Base-by-base conservation (phyloP, 768 basidiomycete species). In the Phallus indusiatus region DNA sequence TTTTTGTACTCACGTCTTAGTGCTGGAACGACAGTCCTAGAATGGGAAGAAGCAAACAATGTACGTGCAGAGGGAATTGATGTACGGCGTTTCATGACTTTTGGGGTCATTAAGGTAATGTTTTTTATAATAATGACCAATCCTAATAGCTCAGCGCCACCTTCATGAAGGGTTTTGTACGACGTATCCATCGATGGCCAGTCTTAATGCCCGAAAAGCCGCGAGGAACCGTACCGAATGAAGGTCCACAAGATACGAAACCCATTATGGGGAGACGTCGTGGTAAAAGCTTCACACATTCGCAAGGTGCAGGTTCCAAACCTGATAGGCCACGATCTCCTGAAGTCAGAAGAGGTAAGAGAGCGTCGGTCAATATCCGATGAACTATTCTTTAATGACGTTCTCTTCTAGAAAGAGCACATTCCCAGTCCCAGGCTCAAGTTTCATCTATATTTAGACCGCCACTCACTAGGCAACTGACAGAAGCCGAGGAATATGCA, bases 51-150 rank as follows among this genome's bases (percentile, higher is more conserved):
- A 64, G 75, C 76, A 47, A 77, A 92, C 65, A 75, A 84, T 20
- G 81, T 94, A 17, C 79, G 85, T 53, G 73, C 76, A 6, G 70
- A 85, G 20, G 91, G 90, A 1, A 86, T 98, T 55, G 96, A 99
- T 68, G 80, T 90, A 8, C 82, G 95, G 9, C 82, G 96, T n/a
- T 96, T 99, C 70, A 84, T 92, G 17, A 94, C 89, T 61, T 99
- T 98, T 67, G 96, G 96, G 5, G 90, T 98, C 21, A 95, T 99
- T 74, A 99, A 99, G 74, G 89, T 84, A 68, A 16, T 64, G n/a
- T 18, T n/a, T 42, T 49, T 5, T 11, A 47, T 48, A 14, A 52
- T 33, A 53, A 20, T 52, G n/a, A n/a, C n/a, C 33, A 22, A 35
- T 17, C 47, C 35, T 22, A 11, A 22, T 20, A 34, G 28, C 28